Conservation (phyloP, 805 yeast genomes). For the Candida wancherniae region DNA sequence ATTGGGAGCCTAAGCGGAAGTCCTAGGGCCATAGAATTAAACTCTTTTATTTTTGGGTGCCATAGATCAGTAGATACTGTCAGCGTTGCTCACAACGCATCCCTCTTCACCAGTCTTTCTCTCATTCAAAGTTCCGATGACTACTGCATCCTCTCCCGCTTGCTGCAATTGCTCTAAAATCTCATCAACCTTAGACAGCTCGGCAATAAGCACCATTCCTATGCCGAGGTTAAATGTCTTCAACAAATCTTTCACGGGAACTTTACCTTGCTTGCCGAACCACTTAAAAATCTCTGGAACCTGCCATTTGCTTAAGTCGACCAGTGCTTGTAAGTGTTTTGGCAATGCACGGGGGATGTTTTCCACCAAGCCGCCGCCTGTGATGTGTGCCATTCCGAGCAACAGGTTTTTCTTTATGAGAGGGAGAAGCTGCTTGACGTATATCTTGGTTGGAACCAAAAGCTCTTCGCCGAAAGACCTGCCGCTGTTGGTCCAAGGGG, state of each 20-base stretch:
- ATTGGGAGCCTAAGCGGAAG: no score
- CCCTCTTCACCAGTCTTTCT: constrained; percentile 48
- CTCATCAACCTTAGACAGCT: constrained; percentile 55
- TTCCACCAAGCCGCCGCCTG: constrained; percentile 98
- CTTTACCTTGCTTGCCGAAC: constrained; percentile 89
- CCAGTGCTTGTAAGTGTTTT: constrained; percentile 65
- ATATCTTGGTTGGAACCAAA: constrained; percentile 86
- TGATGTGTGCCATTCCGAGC: constrained; percentile 91
- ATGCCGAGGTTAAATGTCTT: constrained; percentile 95
- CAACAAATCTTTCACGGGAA: constrained; percentile 76
- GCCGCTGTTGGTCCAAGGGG: constrained; percentile 74
- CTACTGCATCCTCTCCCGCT: constrained; percentile 71
- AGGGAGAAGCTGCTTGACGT: constrained; percentile 84
- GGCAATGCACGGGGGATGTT: constrained; percentile 96
- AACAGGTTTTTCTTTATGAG: constrained; percentile 63
- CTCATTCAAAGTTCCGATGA: constrained; percentile 36
- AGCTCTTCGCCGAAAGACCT: constrained; percentile 81
- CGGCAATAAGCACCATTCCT: constrained; percentile 91
- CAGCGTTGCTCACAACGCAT: constrained; percentile 47
- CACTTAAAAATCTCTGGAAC: constrained; percentile 89
- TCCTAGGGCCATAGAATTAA: no score
- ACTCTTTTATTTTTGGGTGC: no score
- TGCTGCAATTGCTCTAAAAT: constrained; percentile 49
- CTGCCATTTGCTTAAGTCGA: constrained; percentile 77
- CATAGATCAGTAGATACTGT: constrained; percentile 16